phyloP scores from a whole-genome alignment of 768 basidiomycete genomes.

The Mycena galericulata region DNA sequence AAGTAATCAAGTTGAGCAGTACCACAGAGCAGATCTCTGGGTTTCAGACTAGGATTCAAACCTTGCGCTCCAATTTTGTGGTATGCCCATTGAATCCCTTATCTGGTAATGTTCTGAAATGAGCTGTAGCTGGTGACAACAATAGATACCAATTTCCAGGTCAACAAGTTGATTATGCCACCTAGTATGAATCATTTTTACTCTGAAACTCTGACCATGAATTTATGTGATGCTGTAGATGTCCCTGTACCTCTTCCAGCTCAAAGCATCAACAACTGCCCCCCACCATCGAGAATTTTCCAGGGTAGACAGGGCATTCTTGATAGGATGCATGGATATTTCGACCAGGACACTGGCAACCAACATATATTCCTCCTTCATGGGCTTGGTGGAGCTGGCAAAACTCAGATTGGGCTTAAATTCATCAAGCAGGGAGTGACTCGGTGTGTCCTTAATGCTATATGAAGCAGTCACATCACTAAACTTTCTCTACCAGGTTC shows the following conservation, averaged over 20 bases:
- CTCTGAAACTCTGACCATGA: too few species aligned
- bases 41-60: too few species aligned
- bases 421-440: conserved; percentile 21
- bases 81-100: too few species aligned
- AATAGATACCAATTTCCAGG: neutral
- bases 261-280: too few species aligned
- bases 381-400: conserved; percentile 21
- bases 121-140: neutral
- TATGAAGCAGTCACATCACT: neutral
- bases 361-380: neutral
- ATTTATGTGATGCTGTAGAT: too few species aligned
- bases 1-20: neutral
- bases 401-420: conserved; percentile 20
- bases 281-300: too few species aligned
- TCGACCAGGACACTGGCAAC: too few species aligned
- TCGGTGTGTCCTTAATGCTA: neutral
- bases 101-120: too few species aligned
- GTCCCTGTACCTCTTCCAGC: too few species aligned
- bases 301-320: too few species aligned
- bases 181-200: too few species aligned
- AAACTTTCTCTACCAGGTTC: neutral
- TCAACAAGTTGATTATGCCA: neutral
- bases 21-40: neutral
- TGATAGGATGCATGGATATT: neutral
- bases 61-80: too few species aligned